Evolutionary conservation across 495 filamentous ascomycete genomes (phyloP).

Genomic region (Apodospora peruviana): DNA sequence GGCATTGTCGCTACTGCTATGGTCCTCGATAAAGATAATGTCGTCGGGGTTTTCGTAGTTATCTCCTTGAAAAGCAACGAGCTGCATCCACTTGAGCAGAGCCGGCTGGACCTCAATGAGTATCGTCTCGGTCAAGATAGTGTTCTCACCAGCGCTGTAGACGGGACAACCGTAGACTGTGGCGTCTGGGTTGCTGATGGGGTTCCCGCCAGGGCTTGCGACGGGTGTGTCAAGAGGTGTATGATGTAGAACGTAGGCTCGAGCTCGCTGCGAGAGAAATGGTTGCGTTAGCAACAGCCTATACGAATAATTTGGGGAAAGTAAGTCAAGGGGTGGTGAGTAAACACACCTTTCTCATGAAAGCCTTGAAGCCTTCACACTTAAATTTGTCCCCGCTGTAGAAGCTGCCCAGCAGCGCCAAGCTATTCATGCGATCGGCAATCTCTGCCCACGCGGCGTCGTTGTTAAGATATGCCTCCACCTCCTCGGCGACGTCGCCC

Average conservation of each 20-base stretch:
- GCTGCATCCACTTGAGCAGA: slow-evolving; percentile 40
- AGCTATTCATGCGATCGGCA: slow-evolving; percentile 26
- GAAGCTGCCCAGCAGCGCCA: slow-evolving; percentile 37
- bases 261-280: slow-evolving; percentile 39
- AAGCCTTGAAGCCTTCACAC: slow-evolving; percentile 36
- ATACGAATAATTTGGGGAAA: background rate
- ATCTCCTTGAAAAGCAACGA: slow-evolving; percentile 28
- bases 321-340: background rate
- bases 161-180: slow-evolving; percentile 39
- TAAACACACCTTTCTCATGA: slow-evolving; percentile 41
- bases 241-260: slow-evolving; percentile 53
- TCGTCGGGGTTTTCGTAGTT: slow-evolving; percentile 29
- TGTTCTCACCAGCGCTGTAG: slow-evolving; percentile 36
- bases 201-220: slow-evolving; percentile 37
- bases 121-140: slow-evolving; percentile 29
- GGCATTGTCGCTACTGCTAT: background rate
- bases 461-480: slow-evolving; percentile 50
- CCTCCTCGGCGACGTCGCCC: slow-evolving; percentile 49
- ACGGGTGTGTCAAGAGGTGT: slow-evolving; percentile 44
- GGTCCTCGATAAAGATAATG: slow-evolving; percentile 7
- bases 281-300: background rate
- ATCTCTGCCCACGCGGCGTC: slow-evolving; percentile 44
- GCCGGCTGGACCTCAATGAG: slow-evolving; percentile 27
- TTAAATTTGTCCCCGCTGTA: slow-evolving; percentile 23
- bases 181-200: slow-evolving; percentile 16